These are phyloP conservation scores for Colletotrichum horii DNA, from an alignment of 2,329 filamentous ascomycete species.

Conservation along the genomic window DNA sequence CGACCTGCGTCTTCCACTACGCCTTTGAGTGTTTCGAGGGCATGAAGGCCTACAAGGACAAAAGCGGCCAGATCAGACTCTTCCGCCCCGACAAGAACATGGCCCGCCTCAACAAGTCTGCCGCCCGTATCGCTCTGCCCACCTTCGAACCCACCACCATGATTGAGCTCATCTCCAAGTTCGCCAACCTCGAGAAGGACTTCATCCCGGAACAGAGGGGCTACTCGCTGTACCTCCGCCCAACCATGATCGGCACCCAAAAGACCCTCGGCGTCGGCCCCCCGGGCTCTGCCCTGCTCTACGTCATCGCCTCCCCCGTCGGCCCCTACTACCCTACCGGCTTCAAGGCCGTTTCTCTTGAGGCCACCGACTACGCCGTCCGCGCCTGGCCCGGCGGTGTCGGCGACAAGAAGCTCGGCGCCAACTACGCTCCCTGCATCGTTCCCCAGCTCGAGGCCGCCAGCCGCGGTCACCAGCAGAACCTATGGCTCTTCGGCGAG, in stretches of 20 bases:
- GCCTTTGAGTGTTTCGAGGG: slow-evolving; percentile 98
- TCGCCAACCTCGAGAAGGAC: slow-evolving; percentile 81
- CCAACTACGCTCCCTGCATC: slow-evolving; percentile 99
- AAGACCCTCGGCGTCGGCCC: slow-evolving; percentile 89
- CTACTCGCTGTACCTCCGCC: slow-evolving; percentile 94
- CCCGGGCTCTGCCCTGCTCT: slow-evolving; percentile 91
- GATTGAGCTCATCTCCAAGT: slow-evolving; percentile 80
- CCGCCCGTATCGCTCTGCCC: slow-evolving; percentile 89
- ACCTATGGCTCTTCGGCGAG: slow-evolving; percentile 95
- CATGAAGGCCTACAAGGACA: slow-evolving; percentile 98
- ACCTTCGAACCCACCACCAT: slow-evolving; percentile 78
- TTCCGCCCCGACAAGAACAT: slow-evolving; percentile 98
- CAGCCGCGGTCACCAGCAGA: slow-evolving; percentile 93
- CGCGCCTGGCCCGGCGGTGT: slow-evolving; percentile 98
- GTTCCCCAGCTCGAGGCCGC: slow-evolving; percentile 94
- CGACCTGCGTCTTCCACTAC: slow-evolving; percentile 98
- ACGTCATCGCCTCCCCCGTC: slow-evolving; percentile 93
- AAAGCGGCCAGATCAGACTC: slow-evolving; percentile 76
- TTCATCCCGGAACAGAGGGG: slow-evolving; percentile 89
- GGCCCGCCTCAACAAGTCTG: slow-evolving; percentile 90
- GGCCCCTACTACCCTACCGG: slow-evolving; percentile 98
- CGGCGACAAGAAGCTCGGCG: slow-evolving; percentile 97
- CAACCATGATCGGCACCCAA: slow-evolving; percentile 97
- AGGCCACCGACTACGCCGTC: slow-evolving; percentile 95
- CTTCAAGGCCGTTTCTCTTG: slow-evolving; percentile 95